Base-by-base conservation (phyloP, 106 monocot genomes). In the Dioscorea dumetorum region DNA sequence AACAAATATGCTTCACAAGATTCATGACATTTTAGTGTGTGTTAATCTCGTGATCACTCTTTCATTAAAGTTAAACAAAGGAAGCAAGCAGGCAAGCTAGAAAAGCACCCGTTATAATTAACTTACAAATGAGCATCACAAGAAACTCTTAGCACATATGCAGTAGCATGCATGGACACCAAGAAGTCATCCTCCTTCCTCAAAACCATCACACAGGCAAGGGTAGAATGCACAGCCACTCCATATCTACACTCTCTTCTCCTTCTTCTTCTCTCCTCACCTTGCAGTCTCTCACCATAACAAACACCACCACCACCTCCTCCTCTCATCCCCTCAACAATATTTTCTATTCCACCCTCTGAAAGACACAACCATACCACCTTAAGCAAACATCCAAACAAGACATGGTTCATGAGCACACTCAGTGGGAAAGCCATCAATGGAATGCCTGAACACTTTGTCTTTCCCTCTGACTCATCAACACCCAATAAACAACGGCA, bases 331-430 rank as follows among this genome's bases (percentile, higher is more conserved):
- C 8, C 52, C 68, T 10, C 31, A 10, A 33, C 57, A n/a, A n/a
- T n/a, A n/a, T n/a, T n/a, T n/a, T n/a, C n/a, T n/a, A n/a, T 73
- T 72, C 41, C 24, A 53, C 33, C 66, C 67, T 32, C 58, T 73
- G 5, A 73, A 53, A 22, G 61, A 78, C 58, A 33, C 19, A 1
- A 23, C 8, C 6, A 48, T 63, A 12, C 56, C 78, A 4, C 48
- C 64, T 9, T 59, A 66, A n/a, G n/a, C 59, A 31, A 19, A 2
- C 10, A 72, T 22, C 62, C 20, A 4, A 66, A 60, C 67, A 50
- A 60, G 65, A 78, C 78, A 22, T 78, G 59, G 78, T 78, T 78
- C 72, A 78, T 67, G 78, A 72, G 72, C 66, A 50, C 67, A 49
- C 72, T 78, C 22, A 50, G 22, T 14, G 60, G 51, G 16, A 62